Evolutionary conservation across 192 early-diverging fungal genomes (phyloP), one percentile per base, ranked within the genome.

Genomic region (Martensiomyces pterosporus): DNA sequence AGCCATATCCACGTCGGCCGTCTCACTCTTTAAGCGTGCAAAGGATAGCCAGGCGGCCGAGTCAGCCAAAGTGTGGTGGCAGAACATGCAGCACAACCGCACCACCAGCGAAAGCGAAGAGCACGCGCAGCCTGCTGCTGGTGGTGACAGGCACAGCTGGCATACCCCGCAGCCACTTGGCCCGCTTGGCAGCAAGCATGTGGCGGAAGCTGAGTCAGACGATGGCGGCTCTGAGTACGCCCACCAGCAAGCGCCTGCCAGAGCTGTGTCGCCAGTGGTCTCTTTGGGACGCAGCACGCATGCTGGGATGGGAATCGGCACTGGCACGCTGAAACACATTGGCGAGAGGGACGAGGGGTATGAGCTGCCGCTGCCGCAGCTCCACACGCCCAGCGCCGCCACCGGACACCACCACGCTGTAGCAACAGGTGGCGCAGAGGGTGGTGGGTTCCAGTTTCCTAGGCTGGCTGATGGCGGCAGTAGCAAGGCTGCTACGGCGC

Each of bases 51-150:
- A 74, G 42, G 70, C 70, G 0, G 70, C 70, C 8, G 63, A 62
- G 24, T 74, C 70, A 17, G 70, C 70, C 18, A 66, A 62, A 43
- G 33, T 61, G 33, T 74, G 70, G 70, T 74, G 70, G 70, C 62
- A 74, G 55, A 62, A 35, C 39, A 53, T 66, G 2, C 63, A 65
- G 32, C 56, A 60, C n/a, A 37, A 17, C 16, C 14, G 8, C 52
- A 35, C 24, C 33, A 26, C 10, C 14, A 27, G 42, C 43, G n/a
- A n/a, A n/a, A 32, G 29, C 29, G 6, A 32, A 12, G 6, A 32
- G 29, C 29, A 32, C 12, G 29, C 5, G 29, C 29, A 32, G 29
- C 29, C n/a, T n/a, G n/a, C n/a, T n/a, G n/a, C n/a, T n/a, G n/a
- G n/a, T n/a, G n/a, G n/a, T n/a, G n/a, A n/a, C n/a, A n/a, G n/a